Percentiles rank a stretch among this genome's conserved stretches.
Conservation (phyloP, 345 rosid genomes). For the Arabis alpina region DNA sequence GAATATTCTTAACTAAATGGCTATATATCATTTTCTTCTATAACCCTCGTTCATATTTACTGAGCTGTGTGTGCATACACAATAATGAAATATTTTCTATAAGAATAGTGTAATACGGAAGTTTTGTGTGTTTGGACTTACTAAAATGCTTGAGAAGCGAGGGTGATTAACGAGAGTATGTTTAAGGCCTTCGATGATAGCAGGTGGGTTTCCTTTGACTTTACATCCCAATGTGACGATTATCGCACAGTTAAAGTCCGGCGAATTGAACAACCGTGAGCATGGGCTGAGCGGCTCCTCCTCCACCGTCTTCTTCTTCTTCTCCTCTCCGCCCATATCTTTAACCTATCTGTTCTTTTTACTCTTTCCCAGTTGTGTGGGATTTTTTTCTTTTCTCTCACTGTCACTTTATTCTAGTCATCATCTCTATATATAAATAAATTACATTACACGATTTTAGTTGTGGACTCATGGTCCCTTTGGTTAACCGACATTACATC, state of each 20-base stretch:
- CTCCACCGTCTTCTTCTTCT: constrained; percentile 28
- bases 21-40: not conserved
- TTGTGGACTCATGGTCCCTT: constrained; percentile 16
- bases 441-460: not conserved
- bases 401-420: not conserved
- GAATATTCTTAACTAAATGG: not conserved
- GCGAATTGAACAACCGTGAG: constrained; percentile 62
- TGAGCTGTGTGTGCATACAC: not conserved
- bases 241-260: constrained; percentile 56
- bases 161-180: constrained; percentile 74
- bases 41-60: not conserved
- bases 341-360: constrained; percentile 1
- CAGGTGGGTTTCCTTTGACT: constrained; percentile 46
- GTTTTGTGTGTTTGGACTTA: constrained; percentile 36
- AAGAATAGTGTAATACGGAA: not conserved
- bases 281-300: constrained; percentile 65
- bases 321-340: constrained; percentile 11
- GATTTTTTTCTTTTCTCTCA: not conserved
- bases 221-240: constrained; percentile 61
- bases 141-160: constrained; percentile 86
- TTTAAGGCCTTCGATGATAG: constrained; percentile 54
- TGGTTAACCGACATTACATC: constrained; percentile 23
- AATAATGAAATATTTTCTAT: not conserved
- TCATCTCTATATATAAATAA: constrained; percentile 13
- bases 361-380: constrained; percentile 30